Evolutionary conservation across 2,329 filamentous ascomycete species (phyloP).

Genomic region (Fusarium zealandicum): DNA sequence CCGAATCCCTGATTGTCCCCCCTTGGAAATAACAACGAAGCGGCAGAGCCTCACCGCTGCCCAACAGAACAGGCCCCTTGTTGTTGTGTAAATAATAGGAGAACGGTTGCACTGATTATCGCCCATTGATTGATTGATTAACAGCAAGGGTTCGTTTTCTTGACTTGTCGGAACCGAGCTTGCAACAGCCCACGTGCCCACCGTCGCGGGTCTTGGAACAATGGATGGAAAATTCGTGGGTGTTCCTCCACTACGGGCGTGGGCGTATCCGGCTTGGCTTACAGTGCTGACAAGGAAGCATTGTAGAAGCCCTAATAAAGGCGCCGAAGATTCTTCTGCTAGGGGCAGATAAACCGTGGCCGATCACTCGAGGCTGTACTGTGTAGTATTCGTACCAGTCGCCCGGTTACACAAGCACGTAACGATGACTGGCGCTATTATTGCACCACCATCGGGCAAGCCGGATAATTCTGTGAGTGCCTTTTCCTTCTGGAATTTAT

Average conservation of each 20-base stretch:
- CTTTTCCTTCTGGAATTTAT: background rate
- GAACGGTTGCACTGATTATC: too few species aligned
- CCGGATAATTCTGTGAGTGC: slow-evolving; percentile 10
- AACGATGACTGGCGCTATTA: background rate
- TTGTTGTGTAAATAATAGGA: too few species aligned
- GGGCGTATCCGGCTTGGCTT: slow-evolving; percentile 8
- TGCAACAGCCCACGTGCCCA: slow-evolving; percentile 7
- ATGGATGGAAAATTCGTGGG: background rate
- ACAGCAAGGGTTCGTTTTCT: background rate
- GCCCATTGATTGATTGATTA: slow-evolving; percentile 1
- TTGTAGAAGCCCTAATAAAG: background rate
- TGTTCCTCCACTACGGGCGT: slow-evolving; percentile 8
- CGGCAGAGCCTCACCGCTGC: slow-evolving; percentile 28
- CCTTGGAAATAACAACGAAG: background rate
- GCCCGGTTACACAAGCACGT: slow-evolving; percentile 1
- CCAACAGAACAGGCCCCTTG: slow-evolving; percentile 2
- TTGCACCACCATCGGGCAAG: too few species aligned
- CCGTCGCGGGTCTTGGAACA: too few species aligned
- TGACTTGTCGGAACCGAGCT: slow-evolving; percentile 17
- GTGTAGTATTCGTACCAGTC: background rate
- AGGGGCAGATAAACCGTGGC: background rate
- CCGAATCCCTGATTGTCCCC: too few species aligned
- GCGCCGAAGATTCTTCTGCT: background rate
- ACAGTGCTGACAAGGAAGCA: slow-evolving; percentile 3
- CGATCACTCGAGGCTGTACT: background rate